phyloP scores from a whole-genome alignment of 345 rosid species.

The Eucalyptus pauciflora region DNA sequence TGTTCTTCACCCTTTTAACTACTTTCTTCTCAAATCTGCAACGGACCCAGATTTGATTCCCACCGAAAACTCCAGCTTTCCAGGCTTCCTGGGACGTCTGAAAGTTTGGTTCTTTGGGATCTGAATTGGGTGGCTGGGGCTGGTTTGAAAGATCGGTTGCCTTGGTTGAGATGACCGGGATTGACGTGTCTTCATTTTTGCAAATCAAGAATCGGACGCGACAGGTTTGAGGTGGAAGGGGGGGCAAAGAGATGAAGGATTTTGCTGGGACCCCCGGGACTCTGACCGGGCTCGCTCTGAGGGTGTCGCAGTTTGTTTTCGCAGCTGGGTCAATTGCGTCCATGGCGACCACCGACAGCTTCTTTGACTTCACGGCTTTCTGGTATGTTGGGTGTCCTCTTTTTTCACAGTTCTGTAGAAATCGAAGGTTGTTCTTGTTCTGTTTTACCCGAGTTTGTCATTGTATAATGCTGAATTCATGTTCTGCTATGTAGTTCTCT shows the following conservation, averaged over 20 bases:
- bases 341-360: constrained; percentile 44
- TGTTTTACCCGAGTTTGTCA: background rate
- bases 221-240: background rate
- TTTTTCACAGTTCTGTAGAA: background rate
- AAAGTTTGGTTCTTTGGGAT: background rate
- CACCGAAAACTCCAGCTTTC: background rate
- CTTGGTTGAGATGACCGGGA: background rate
- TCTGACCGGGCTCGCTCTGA: constrained; percentile 44
- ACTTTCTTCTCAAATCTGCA: background rate
- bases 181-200: background rate
- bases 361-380: constrained; percentile 67
- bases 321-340: constrained; percentile 72
- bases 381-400: constrained; percentile 29
- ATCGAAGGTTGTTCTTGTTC: background rate
- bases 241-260: constrained; percentile 38
- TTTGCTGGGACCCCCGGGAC: constrained; percentile 85
- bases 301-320: constrained; percentile 58
- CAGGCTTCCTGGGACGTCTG: background rate
- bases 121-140: background rate
- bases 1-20: background rate
- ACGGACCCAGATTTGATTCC: background rate
- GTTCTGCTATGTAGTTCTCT: background rate
- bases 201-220: background rate
- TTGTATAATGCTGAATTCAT: background rate
- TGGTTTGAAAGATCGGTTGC: background rate